Evolutionary conservation across 805 yeast species (phyloP).

Genomic region (Spathaspora gorwiae): DNA sequence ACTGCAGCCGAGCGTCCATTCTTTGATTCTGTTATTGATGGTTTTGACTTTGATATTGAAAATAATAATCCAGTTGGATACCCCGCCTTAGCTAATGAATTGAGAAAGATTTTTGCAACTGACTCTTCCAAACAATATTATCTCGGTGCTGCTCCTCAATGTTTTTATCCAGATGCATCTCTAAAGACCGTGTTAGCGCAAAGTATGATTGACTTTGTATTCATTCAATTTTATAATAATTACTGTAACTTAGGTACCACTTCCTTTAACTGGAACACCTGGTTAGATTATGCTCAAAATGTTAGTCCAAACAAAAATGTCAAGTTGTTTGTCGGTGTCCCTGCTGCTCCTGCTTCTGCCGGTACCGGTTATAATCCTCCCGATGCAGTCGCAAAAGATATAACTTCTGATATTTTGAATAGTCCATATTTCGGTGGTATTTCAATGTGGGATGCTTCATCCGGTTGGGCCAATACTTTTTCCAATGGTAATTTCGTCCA

Average conservation of each 20-base stretch:
- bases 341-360: conserved; percentile 29
- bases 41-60: conserved; percentile 77
- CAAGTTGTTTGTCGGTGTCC: conserved; percentile 31
- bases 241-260: conserved; percentile 23
- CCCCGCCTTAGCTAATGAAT: conserved; percentile 44
- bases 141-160: conserved; percentile 37
- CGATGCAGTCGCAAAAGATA: conserved; percentile 14
- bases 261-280: conserved; percentile 31
- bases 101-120: conserved; percentile 16
- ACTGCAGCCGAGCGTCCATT: conserved; percentile 45
- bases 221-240: conserved; percentile 39
- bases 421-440: conserved; percentile 55
- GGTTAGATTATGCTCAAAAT: conserved; percentile 27
- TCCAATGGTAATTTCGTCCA: conserved; percentile 21
- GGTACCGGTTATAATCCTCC: conserved; percentile 28
- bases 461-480: conserved; percentile 31
- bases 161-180: conserved; percentile 36
- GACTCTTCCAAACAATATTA: conserved; percentile 28
- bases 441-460: conserved; percentile 82
- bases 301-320: conserved; percentile 27
- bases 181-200: conserved; percentile 24
- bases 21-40: conserved; percentile 74
- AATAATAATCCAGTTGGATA: conserved; percentile 60
- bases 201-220: conserved; percentile 29
- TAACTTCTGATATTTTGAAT: conserved; percentile 12